Base-by-base conservation (phyloP, 1,284 basidiomycete genomes). In the Austroboletus novae-zelandiae region DNA sequence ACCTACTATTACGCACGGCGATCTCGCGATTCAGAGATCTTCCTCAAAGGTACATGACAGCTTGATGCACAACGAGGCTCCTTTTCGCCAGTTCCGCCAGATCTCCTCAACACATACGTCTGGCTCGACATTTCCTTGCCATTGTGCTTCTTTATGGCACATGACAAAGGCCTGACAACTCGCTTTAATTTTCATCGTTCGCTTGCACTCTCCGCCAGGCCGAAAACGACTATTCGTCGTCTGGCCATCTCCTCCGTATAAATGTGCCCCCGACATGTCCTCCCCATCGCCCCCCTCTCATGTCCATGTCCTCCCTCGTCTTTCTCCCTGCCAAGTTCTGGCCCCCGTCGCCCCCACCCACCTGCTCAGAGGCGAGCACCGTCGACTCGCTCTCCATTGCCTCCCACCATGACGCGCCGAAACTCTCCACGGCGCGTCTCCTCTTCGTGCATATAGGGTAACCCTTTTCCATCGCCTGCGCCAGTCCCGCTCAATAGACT, bases 371-470 rank as follows among this genome's bases (percentile, higher is more conserved):
- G 20, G 20, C 55, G 20, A 46, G 32, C 41, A 52, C 57, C 40
- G 41, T 49, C 31, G 66, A 69, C 43, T 55, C 65, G 17, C 42
- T 53, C 47, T 60, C 64, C 41, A 32, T 67, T 23, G 58, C 35
- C 10, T 70, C 60, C 35, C 45, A 52, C 17, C 45, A 47, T 30
- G 59, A 65, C 41, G 48, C 46, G 36, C 52, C 60, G 23, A 53
- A 56, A 10, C 61, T 80, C 47, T 79, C 82, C 5, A 76, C 75
- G 3, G 54, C 70, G 31, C 74, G 77, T 45, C 71, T 83, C 46
- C 68, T 81, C 45, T 65, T 76, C 49, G 75, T 78, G 20, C 81
- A 84, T 61, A 70, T 81, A 46, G 81, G 81, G 81, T 84, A 63
- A 58, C 62, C 58, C 20, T 10, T n/a, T 43, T 44, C 45, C 55